These are phyloP conservation scores for Hyaloperonospora arabidopsidis DNA, from an alignment of 352 stramenopile species.

Conservation along the genomic window DNA sequence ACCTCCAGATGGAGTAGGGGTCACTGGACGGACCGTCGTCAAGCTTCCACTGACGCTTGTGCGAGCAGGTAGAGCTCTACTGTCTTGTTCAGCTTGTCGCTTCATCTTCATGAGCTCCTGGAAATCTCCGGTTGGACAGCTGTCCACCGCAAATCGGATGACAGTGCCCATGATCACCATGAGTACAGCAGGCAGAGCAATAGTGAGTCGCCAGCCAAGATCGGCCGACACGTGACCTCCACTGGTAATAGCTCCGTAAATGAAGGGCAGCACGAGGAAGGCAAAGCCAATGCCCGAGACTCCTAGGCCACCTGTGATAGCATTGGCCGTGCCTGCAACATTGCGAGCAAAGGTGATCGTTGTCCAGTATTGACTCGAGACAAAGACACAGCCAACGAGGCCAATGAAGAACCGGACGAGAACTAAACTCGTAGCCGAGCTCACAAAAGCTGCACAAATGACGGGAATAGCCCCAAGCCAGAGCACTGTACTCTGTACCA, in stretches of 20 bases:
- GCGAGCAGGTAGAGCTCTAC: conserved; percentile 9
- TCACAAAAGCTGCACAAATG: conserved; percentile 81
- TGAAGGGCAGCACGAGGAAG: conserved; percentile 35
- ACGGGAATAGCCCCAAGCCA: conserved; percentile 82
- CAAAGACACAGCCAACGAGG: conserved; percentile 90
- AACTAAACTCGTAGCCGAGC: conserved; percentile 55
- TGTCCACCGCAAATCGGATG: conserved; percentile 76
- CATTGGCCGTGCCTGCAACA: conserved; percentile 90
- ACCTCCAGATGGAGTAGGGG: conserved; percentile 10
- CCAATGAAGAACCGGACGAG: conserved; percentile 93
- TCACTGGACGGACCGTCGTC: conserved; percentile 17
- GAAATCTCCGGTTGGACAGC: conserved; percentile 90
- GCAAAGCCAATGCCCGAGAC: conserved; percentile 89
- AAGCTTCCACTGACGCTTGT: conserved; percentile 26
- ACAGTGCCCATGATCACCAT: conserved; percentile 71
- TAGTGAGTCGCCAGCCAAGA: conserved; percentile 87
- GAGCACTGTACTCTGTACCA: conserved; percentile 77
- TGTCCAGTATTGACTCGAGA: conserved; percentile 93
- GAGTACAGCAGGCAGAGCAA: conserved; percentile 83
- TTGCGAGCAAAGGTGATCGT: conserved; percentile 92
- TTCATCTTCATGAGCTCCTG: conserved; percentile 67
- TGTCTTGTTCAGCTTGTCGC: conserved; percentile 44
- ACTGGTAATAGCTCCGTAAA: conserved; percentile 72
- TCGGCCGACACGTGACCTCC: conserved; percentile 50
- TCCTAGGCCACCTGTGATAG: conserved; percentile 86